phyloP scores from a whole-genome alignment of 2,329 filamentous ascomycete species.

The Trichophyton rubrum region DNA sequence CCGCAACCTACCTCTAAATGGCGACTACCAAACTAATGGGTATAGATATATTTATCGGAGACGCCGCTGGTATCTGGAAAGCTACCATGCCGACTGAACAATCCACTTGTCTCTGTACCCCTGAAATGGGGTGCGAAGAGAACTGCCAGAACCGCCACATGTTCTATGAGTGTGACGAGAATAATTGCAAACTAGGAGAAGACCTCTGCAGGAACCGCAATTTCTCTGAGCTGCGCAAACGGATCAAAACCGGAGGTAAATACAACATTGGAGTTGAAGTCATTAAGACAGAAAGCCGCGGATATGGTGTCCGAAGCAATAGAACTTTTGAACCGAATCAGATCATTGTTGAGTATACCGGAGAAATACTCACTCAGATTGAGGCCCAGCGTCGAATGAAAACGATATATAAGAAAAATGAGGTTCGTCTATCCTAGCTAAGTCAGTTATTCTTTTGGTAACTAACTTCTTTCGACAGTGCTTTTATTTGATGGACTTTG shows the following conservation, averaged over 20 bases:
- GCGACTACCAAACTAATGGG: background rate
- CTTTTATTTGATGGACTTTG: conserved; percentile 97
- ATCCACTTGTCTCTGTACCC: conserved; percentile 64
- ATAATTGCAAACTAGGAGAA: conserved; percentile 71
- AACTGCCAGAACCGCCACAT: conserved; percentile 91
- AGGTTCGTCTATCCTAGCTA: conserved; percentile 46
- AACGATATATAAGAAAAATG: conserved; percentile 82
- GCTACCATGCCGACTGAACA: conserved; percentile 62
- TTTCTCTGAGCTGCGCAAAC: conserved; percentile 65
- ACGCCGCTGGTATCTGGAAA: conserved; percentile 69
- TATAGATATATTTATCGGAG: conserved; percentile 77
- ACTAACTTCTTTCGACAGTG: conserved; percentile 45
- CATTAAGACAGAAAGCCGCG: conserved; percentile 75
- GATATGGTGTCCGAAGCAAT: conserved; percentile 84
- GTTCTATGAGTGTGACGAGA: conserved; percentile 90
- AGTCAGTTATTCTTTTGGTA: background rate
- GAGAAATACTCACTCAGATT: conserved; percentile 89
- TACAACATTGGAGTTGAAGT: conserved; percentile 93
- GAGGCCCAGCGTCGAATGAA: conserved; percentile 93
- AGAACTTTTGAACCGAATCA: conserved; percentile 76
- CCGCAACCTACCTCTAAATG: background rate
- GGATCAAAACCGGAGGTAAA: conserved; percentile 65
- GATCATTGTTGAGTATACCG: conserved; percentile 97
- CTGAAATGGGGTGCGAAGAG: conserved; percentile 71
- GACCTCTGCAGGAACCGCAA: conserved; percentile 70